These are phyloP conservation scores for Penicillium crystallinum DNA, from an alignment of 495 filamentous ascomycete genomes.

Conservation along the genomic window DNA sequence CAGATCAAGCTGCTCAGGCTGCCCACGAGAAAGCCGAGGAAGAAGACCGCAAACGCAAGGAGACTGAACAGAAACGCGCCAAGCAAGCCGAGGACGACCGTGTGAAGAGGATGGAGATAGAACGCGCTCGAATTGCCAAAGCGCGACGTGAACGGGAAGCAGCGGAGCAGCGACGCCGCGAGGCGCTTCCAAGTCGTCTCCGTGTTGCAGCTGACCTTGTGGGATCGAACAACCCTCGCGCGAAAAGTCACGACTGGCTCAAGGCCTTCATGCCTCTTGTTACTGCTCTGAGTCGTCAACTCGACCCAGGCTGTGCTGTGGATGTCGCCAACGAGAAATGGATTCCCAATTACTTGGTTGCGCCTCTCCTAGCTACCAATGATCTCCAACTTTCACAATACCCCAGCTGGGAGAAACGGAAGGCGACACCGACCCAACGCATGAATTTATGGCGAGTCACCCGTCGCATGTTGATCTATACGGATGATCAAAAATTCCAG, in stretches of 20 bases:
- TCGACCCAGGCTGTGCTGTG: conserved; percentile 37
- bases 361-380: conserved; percentile 69
- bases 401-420: conserved; percentile 60
- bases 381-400: conserved; percentile 70
- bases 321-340: conserved; percentile 57
- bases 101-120: conserved; percentile 50
- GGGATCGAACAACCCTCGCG: conserved; percentile 42
- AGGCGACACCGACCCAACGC: conserved; percentile 42
- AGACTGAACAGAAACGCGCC: conserved; percentile 46
- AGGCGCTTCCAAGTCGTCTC: conserved; percentile 50
- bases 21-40: conserved; percentile 47
- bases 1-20: conserved; percentile 38
- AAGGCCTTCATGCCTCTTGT: conserved; percentile 49
- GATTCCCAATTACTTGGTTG: conserved; percentile 72
- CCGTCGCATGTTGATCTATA: conserved; percentile 45
- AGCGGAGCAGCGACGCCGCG: conserved; percentile 52
- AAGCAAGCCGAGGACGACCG: conserved; percentile 53
- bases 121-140: conserved; percentile 48
- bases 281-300: conserved; percentile 44
- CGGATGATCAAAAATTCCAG: conserved; percentile 34
- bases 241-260: conserved; percentile 40
- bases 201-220: conserved; percentile 46
- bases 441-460: conserved; percentile 51
- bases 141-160: conserved; percentile 49
- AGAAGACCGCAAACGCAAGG: conserved; percentile 48